Percentiles rank a stretch among this genome's conserved stretches.
These are phyloP conservation scores for Pestalotiopsis sp. DNA, from an alignment of 2,329 filamentous ascomycete species.

Conservation along the genomic window DNA sequence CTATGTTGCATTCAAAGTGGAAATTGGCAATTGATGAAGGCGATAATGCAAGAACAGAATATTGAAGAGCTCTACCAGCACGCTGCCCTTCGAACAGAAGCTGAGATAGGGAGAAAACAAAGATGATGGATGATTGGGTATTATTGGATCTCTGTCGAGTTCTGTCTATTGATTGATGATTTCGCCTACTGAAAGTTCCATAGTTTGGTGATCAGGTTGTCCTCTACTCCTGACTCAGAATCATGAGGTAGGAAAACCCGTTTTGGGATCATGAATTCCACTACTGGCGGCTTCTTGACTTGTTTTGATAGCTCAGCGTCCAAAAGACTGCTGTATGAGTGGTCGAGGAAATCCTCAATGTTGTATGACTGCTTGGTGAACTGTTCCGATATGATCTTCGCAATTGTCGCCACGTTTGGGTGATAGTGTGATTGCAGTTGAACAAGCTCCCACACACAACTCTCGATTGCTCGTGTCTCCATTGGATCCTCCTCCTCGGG, in stretches of 20 bases:
- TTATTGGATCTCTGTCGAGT: not conserved
- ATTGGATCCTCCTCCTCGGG: conserved; percentile 79
- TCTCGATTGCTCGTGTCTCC: conserved; percentile 85
- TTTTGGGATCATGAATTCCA: conserved; percentile 95
- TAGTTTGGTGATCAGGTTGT: conserved; percentile 60
- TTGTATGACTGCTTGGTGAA: conserved; percentile 96
- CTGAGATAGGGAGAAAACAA: not conserved
- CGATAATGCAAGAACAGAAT: not conserved
- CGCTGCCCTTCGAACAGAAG: not conserved
- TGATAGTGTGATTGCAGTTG: conserved; percentile 93
- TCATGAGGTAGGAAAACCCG: conserved; percentile 68
- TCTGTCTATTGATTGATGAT: not conserved
- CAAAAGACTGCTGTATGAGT: conserved; percentile 84
- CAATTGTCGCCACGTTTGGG: conserved; percentile 91
- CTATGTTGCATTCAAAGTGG: not conserved
- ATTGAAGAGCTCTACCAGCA: not conserved
- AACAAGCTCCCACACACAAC: conserved; percentile 92
- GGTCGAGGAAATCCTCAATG: conserved; percentile 95
- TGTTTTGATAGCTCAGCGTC: conserved; percentile 83
- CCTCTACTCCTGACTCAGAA: conserved; percentile 45
- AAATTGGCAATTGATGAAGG: not conserved
- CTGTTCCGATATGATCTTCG: conserved; percentile 92
- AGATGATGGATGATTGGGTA: not conserved
- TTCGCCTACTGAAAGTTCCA: conserved; percentile 56
- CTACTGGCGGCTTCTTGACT: conserved; percentile 81